Evolutionary conservation across 2,329 filamentous ascomycete genomes (phyloP).

Genomic region (Plectosphaerella sp.): DNA sequence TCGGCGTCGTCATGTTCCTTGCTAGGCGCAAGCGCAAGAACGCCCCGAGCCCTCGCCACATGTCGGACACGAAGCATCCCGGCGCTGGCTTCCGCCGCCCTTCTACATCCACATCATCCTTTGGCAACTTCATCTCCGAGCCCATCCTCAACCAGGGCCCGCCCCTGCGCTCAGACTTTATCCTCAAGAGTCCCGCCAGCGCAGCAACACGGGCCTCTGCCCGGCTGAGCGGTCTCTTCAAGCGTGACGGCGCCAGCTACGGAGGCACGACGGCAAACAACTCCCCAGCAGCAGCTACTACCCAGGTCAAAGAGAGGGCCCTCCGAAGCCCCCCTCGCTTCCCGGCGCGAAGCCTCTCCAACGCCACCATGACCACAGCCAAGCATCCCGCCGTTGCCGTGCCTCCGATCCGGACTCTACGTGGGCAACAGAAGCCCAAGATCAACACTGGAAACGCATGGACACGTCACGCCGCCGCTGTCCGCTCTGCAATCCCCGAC

Average conservation of each 20-base stretch:
- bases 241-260: neutral
- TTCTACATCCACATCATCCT: constrained; percentile 30
- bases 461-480: constrained; percentile 15
- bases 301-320: neutral
- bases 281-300: constrained; percentile 8
- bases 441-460: constrained; percentile 14
- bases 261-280: constrained; percentile 1
- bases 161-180: constrained; percentile 48
- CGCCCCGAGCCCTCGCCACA: neutral
- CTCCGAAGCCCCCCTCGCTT: neutral
- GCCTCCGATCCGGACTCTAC: constrained; percentile 33
- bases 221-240: constrained; percentile 1
- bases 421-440: constrained; percentile 1
- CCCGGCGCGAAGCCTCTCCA: constrained; percentile 2
- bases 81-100: constrained; percentile 8
- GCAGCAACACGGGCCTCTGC: constrained; percentile 7
- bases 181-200: constrained; percentile 29
- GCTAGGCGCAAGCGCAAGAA: constrained; percentile 25
- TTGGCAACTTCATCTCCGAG: constrained; percentile 52
- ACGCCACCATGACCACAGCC: constrained; percentile 2
- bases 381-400: constrained; percentile 14
- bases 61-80: constrained; percentile 13
- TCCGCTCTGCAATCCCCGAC: constrained; percentile 7
- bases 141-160: constrained; percentile 42
- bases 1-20: constrained; percentile 34